phyloP scores from a whole-genome alignment of 192 early-diverging fungal species.

The Haplosporangium gracile region DNA sequence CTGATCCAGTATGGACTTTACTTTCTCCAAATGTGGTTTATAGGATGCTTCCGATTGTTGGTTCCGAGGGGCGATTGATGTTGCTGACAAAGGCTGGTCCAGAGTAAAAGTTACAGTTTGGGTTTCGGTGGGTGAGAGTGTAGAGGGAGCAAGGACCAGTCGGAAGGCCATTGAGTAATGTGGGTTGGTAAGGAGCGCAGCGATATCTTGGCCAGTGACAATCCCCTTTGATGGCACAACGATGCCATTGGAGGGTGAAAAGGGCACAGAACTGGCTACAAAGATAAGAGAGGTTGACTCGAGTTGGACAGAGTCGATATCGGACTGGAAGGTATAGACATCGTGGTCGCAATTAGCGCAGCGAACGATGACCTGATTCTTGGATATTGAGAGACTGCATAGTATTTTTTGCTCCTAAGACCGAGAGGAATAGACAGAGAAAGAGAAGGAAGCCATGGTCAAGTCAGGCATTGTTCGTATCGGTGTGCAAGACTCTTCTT shows the following conservation, averaged over 20 bases:
- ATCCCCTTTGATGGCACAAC: conserved; percentile 24
- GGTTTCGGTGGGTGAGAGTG: not conserved
- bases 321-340: conserved; percentile 42
- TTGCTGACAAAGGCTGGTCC: conserved; percentile 3
- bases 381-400: conserved; percentile 46
- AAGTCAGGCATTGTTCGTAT: not conserved
- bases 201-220: conserved; percentile 24
- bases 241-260: conserved; percentile 39
- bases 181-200: conserved; percentile 12
- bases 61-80: not conserved
- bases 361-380: conserved; percentile 27
- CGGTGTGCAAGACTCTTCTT: not conserved
- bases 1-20: conserved; percentile 38
- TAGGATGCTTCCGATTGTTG: conserved; percentile 16
- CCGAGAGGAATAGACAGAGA: not conserved
- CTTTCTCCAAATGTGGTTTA: conserved; percentile 37
- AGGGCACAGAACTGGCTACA: conserved; percentile 29
- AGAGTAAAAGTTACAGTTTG: not conserved
- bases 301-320: conserved; percentile 30
- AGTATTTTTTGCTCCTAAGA: conserved; percentile 55
- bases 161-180: conserved; percentile 47
- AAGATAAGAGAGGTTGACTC: conserved; percentile 38
- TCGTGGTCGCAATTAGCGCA: conserved; percentile 46
- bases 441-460: not conserved
- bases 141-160: conserved; percentile 21